These are phyloP conservation scores for Rubroboletus pulcherrimus DNA, from an alignment of 768 basidiomycete species.

Conservation along the genomic window DNA sequence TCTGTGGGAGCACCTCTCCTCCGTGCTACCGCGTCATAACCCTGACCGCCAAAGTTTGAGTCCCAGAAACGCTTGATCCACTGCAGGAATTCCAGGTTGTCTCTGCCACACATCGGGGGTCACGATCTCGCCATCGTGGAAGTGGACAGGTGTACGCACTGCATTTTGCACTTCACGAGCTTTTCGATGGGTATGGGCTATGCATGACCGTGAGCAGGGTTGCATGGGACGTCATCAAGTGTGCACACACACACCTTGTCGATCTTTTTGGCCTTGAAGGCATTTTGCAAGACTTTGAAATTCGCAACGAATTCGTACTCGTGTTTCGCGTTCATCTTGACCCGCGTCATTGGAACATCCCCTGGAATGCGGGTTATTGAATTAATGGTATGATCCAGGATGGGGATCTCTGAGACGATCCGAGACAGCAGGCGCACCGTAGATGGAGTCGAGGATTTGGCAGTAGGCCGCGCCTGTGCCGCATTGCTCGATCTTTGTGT, in stretches of 20 bases:
- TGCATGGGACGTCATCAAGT: neutral
- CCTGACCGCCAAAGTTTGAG: slow-evolving; percentile 79
- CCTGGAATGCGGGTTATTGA: slow-evolving; percentile 42
- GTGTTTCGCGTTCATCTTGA: slow-evolving; percentile 95
- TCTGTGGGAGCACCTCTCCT: slow-evolving; percentile 76
- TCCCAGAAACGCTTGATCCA: slow-evolving; percentile 99
- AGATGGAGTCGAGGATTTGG: slow-evolving; percentile 93
- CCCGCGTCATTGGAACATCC: slow-evolving; percentile 84
- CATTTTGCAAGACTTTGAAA: slow-evolving; percentile 91
- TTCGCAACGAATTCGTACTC: slow-evolving; percentile 96
- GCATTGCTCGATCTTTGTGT: slow-evolving; percentile 91
- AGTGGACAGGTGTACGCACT: slow-evolving; percentile 50
- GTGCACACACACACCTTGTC: slow-evolving; percentile 66
- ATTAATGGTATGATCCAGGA: slow-evolving; percentile 8
- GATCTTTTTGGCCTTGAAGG: slow-evolving; percentile 89
- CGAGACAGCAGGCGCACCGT: slow-evolving; percentile 49
- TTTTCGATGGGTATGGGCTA: slow-evolving; percentile 95
- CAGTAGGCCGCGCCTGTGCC: slow-evolving; percentile 91
- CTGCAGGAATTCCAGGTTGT: slow-evolving; percentile 97
- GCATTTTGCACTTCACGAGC: slow-evolving; percentile 98
- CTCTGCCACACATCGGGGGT: slow-evolving; percentile 43
- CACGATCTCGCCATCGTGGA: slow-evolving; percentile 13
- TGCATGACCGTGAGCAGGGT: slow-evolving; percentile 3
- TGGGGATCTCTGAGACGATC: slow-evolving; percentile 19
- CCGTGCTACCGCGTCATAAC: slow-evolving; percentile 81